Evolutionary conservation across 345 rosid genomes (phyloP), one percentile per base, ranked within the genome.

Genomic region (Gynandropsis gynandra): DNA sequence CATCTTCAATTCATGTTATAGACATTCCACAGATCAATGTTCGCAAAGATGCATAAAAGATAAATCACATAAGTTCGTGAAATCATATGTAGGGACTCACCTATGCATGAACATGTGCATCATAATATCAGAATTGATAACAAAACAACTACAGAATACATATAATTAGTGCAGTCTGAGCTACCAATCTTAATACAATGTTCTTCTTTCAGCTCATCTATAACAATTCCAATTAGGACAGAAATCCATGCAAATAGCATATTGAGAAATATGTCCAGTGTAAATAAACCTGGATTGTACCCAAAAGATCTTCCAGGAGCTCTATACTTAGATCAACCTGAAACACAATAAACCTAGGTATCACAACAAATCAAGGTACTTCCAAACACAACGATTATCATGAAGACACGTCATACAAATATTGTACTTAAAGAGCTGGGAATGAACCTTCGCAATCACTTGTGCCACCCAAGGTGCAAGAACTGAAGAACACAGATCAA

Each of bases 381-480:
- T 35, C 7, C 14, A 50, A 33, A 18, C 27, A 50, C 31, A 9
- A 10, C 36, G 15, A 35, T 18, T 33, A 17, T 33, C 11, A 10
- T 50, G 42, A 50, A 36, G 10, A 49, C 5, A 24, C 33, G 10
- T 17, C 18, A 50, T 38, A 50, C 15, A 37, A 33, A 32, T 18
- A 27, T 35, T 48, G 32, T 5, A 48, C 32, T 15, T 41, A 54
- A 54, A 40, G 37, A 20, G 18, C 47, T 13, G 37, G 21, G 29
- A 10, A 50, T 42, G 44, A 61, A 85, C 95, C 95, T 85, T 85
- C 43, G 85, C 82, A 68, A 78, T 76, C 66, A 82, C 80, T 53
- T 76, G 81, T 54, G 72, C 56, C 62, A 75, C 67, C 95, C 95
- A 85, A 54, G 95, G 82, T n/a, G 87, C 85, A 45, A 85, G 67